Evolutionary conservation across 345 rosid genomes (phyloP).

Genomic region (Brassica incana): DNA sequence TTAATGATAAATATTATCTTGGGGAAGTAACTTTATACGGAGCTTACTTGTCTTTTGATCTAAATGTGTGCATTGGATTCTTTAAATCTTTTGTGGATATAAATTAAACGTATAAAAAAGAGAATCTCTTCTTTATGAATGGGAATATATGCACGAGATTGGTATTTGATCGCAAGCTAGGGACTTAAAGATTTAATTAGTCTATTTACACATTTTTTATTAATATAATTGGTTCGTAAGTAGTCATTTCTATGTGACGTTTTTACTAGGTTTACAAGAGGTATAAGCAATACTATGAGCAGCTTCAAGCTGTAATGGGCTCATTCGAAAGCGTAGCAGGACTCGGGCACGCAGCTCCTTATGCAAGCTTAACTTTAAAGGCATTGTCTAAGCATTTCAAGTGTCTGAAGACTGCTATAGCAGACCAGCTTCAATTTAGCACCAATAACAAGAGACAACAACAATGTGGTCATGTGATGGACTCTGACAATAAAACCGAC

Average conservation of each 20-base stretch:
- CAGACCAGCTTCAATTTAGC: slow-evolving; percentile 71
- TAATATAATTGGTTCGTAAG: not conserved
- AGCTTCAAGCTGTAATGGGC: slow-evolving; percentile 73
- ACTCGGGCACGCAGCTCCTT: slow-evolving; percentile 84
- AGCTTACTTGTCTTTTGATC: slow-evolving; percentile 34
- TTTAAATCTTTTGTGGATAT: slow-evolving; percentile 31
- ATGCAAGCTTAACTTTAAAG: slow-evolving; percentile 63
- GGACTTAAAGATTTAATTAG: slow-evolving; percentile 14
- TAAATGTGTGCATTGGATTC: slow-evolving; percentile 50
- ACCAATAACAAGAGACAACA: slow-evolving; percentile 40
- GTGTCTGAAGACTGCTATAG: slow-evolving; percentile 69
- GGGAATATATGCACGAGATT: slow-evolving; percentile 41
- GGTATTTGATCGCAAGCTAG: slow-evolving; percentile 4
- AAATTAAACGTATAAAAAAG: slow-evolving; percentile 37
- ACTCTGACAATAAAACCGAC: slow-evolving; percentile 48
- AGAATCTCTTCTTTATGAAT: slow-evolving; percentile 50
- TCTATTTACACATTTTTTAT: slow-evolving; percentile 17
- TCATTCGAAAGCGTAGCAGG: slow-evolving; percentile 84
- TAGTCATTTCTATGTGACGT: slow-evolving; percentile 23
- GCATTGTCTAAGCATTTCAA: slow-evolving; percentile 79
- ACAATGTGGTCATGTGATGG: slow-evolving; percentile 31
- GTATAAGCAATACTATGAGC: slow-evolving; percentile 83
- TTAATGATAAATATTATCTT: slow-evolving; percentile 10
- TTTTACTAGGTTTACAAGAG: slow-evolving; percentile 62
- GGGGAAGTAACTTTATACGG: slow-evolving; percentile 24